Base-by-base conservation (phyloP, 306 rosid species). In the Vigna trinervia region DNA sequence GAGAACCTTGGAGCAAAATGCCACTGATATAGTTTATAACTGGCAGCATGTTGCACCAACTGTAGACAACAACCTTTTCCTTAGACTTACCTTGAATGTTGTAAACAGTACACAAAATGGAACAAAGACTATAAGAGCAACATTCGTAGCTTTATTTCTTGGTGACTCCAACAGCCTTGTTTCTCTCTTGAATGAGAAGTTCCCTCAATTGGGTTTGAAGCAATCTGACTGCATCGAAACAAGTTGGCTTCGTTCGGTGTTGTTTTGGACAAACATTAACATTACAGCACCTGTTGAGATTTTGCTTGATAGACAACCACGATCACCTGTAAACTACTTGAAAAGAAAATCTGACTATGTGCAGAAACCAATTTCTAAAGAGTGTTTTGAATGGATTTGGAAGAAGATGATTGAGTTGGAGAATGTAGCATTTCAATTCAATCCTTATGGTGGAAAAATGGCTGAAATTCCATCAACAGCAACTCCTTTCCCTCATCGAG, bases 361-460 rank as follows among this genome's bases (percentile, higher is more conserved):
- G 3, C 78, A 80, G 73, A 63, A 88, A 4, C 88, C 91, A 1
- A 89, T 90, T 71, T 53, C 90, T 0, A 87, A 61, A 68, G 17
- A 41, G 13, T 90, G 74, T 59, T 82, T 89, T 13, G 89, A 93
- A 86, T 88, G 87, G 46, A 60, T 89, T 36, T 85, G 90, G 94
- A 85, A 80, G 84, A 90, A 89, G 70, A 93, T 89, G 90, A 84
- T 87, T 47, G 88, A 90, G 68, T 52, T 88, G 73, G 78, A 53
- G 46, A 86, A 82, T 69, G 77, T 86, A 36, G 86, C 62, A 14
- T 63, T 85, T 0, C 76, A 86, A 74, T 84, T 86, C 66, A 86
- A 87, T 66, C 90, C 96, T 10, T 90, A 88, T 28, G 97, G 97
- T 64, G 93, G 97, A 30, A 90, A 67, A 84, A 92, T 90, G 97